Base-by-base conservation (phyloP, 1,139 yeast genomes). In the Pichia sp. region DNA sequence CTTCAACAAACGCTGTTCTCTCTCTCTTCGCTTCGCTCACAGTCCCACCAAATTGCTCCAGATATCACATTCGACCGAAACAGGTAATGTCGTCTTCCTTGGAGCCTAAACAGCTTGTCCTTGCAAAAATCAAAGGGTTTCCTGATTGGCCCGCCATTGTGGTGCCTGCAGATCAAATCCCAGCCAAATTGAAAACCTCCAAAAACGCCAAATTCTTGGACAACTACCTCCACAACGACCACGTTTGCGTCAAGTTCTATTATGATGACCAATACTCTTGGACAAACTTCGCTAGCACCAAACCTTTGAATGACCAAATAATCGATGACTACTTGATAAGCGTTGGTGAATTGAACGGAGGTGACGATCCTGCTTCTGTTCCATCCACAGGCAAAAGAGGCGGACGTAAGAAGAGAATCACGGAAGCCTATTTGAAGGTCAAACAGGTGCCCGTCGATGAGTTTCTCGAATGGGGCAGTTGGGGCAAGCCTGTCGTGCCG, bases 111-210 rank as follows among this genome's bases (percentile, higher is more conserved):
- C 42, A 59, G 31, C 70, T 84, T 4, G 90, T 86, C 0, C 73
- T 86, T 43, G 90, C 90, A 6, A 86, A 86, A 66, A 84, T 86
- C 36, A 86, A 85, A 64, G 90, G 92, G 6, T 86, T 82, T 65
- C 87, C 92, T 7, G 84, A 88, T 47, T 86, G 93, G 93, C 93
- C 93, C 0, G 89, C 90, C 4, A 82, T 85, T 80, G 81, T 86
- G 2, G 75, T 86, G n/a, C 85, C 85, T 2, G 77, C 73, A 54
- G 73, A 75, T 30, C 65, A 79, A 6, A 72, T 86, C 10, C 92
- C 93, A 0, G 76, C 72, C 10, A 73, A 78, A 60, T 78, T 86
- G 32, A 76, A 75, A 57, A 79, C 76, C 59, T 83, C 87, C 11
- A 81, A 78, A 61, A 60, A 71, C 16, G 56, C 63, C 57, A 58